These are phyloP conservation scores for Arachnomyces sp. DNA, from an alignment of 2,329 filamentous ascomycete genomes.

Conservation along the genomic window DNA sequence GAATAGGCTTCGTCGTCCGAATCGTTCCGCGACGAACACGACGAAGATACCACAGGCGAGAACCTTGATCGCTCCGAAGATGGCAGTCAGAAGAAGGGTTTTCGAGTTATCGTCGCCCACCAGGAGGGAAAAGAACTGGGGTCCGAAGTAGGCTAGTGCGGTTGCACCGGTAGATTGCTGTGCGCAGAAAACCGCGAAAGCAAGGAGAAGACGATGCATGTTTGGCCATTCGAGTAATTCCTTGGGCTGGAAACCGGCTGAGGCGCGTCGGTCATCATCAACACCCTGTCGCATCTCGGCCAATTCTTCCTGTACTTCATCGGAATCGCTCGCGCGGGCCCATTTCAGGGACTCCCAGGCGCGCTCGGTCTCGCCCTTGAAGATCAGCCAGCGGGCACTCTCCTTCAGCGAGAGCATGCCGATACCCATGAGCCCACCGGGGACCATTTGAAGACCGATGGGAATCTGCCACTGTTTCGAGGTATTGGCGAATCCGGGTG, in stretches of 20 bases:
- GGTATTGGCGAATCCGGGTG: constrained; percentile 6
- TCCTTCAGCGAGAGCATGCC: constrained; percentile 45
- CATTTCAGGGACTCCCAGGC: constrained; percentile 44
- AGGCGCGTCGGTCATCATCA: constrained; percentile 38
- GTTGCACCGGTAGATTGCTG: constrained; percentile 50
- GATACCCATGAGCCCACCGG: constrained; percentile 40
- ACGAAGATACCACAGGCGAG: constrained; percentile 45
- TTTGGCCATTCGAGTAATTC: constrained; percentile 44
- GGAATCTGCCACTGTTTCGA: constrained; percentile 50
- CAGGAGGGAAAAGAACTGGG: constrained; percentile 48
- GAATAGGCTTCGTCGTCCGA: constrained; percentile 47
- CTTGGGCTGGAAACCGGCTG: constrained; percentile 34
- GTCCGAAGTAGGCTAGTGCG: constrained; percentile 48
- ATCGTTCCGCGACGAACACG: constrained; percentile 45
- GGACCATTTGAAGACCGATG: constrained; percentile 45
- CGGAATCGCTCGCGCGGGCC: constrained; percentile 41
- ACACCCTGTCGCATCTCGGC: constrained; percentile 44
- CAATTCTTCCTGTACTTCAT: constrained; percentile 38
- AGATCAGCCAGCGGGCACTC: constrained; percentile 45
- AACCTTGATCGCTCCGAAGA: constrained; percentile 50
- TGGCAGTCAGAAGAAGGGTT: constrained; percentile 44
- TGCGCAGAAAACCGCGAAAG: constrained; percentile 42
- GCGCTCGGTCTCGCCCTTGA: constrained; percentile 37
- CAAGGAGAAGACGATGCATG: constrained; percentile 37
- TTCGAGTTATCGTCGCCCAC: constrained; percentile 37